Conservation (phyloP, 768 basidiomycete genomes). For the Tulasnella sp. region DNA sequence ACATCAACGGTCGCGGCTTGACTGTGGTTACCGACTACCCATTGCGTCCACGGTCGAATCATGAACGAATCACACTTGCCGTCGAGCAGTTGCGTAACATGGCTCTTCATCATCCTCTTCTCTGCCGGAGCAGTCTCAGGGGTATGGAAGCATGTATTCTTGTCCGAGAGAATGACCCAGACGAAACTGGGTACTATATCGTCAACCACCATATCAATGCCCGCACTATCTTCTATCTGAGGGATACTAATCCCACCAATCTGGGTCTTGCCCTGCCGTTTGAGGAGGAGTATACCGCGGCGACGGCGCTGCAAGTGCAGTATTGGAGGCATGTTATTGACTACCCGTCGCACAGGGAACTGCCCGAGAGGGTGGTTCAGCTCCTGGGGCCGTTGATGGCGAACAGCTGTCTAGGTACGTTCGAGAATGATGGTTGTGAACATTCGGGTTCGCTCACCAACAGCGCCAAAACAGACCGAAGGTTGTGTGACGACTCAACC, state of each 20-base stretch:
- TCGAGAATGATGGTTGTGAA: neutral
- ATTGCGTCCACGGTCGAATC: neutral
- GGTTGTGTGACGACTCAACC: constrained; percentile 7
- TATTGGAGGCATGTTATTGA: constrained; percentile 6
- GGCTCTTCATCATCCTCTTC: neutral
- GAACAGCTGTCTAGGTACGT: neutral
- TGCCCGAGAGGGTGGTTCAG: neutral
- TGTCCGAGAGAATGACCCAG: neutral
- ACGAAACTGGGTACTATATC: neutral
- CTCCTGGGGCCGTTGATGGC: neutral
- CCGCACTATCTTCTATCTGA: neutral
- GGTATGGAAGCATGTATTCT: neutral
- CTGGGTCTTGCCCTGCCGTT: neutral
- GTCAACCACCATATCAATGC: neutral
- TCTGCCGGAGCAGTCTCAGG: neutral
- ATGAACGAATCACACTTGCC: neutral
- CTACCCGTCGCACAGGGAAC: neutral
- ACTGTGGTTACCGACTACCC: constrained; percentile 8
- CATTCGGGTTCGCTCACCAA: neutral
- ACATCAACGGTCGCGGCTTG: neutral
- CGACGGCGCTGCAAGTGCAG: neutral
- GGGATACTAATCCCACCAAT: neutral
- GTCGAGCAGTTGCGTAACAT: neutral
- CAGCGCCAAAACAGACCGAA: neutral
- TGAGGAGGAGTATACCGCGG: neutral